A percentile compares a stretch with the other conserved stretches of the same genome.
Evolutionary conservation across 306 rosid genomes (phyloP).

Genomic region (Pachyrhizus erosus): DNA sequence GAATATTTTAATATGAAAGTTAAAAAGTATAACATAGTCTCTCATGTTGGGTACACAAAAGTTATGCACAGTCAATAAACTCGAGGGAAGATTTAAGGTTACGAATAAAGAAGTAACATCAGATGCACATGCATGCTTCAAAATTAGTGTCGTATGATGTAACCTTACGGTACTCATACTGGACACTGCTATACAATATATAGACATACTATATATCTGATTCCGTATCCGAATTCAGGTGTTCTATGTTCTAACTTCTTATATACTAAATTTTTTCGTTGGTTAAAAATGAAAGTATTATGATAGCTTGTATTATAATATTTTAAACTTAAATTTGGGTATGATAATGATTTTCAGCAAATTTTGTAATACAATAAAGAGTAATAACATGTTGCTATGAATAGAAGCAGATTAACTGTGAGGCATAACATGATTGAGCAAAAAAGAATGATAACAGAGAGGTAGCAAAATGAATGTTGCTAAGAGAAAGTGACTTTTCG

Average conservation of each 20-base stretch:
- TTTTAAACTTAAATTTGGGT: too few species aligned
- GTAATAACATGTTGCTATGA: too few species aligned
- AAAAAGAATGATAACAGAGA: neutral
- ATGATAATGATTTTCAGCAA: neutral
- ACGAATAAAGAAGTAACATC: neutral
- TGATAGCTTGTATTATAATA: too few species aligned
- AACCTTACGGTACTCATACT: neutral
- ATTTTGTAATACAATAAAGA: too few species aligned
- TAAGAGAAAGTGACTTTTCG: conserved; percentile 39
- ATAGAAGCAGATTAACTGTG: neutral
- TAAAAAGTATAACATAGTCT: neutral
- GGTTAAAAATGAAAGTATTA: too few species aligned
- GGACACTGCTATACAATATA: neutral
- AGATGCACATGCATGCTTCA: neutral
- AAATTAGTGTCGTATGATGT: neutral
- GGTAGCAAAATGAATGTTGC: neutral
- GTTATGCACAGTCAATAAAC: neutral
- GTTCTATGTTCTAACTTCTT: too few species aligned
- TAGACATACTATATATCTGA: too few species aligned
- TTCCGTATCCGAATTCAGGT: too few species aligned
- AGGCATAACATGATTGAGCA: neutral
- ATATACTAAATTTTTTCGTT: too few species aligned
- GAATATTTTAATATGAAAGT: neutral
- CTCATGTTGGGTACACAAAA: neutral
- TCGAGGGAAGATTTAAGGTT: neutral